These are phyloP conservation scores for Hippophae tibetana DNA, from an alignment of 306 rosid species.

Conservation along the genomic window DNA sequence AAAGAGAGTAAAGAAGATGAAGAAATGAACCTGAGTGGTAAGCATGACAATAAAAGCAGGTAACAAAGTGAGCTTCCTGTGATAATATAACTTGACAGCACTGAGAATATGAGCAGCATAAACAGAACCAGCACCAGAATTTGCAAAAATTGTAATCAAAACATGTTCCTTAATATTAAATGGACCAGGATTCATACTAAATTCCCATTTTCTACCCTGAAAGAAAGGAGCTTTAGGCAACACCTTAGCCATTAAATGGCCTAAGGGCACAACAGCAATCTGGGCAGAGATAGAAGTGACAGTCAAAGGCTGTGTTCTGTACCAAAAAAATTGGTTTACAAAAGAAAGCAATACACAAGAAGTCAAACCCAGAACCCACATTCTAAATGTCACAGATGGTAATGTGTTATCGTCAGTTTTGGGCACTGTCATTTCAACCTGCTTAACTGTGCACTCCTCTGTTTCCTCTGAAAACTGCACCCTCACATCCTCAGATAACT, in stretches of 20 bases:
- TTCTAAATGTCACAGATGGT: slow-evolving; percentile 65
- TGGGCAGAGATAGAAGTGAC: slow-evolving; percentile 61
- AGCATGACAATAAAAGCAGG: slow-evolving; percentile 69
- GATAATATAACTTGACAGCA: slow-evolving; percentile 63
- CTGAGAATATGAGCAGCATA: slow-evolving; percentile 68
- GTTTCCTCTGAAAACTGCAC: slow-evolving; percentile 9
- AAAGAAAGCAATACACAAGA: slow-evolving; percentile 61
- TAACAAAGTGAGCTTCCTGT: slow-evolving; percentile 41
- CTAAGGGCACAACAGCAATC: slow-evolving; percentile 87
- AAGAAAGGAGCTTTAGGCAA: slow-evolving; percentile 44
- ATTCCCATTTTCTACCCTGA: slow-evolving; percentile 39
- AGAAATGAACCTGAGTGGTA: slow-evolving; percentile 66
- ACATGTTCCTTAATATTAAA: slow-evolving; percentile 85
- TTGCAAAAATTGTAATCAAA: slow-evolving; percentile 76
- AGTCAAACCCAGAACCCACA: slow-evolving; percentile 70
- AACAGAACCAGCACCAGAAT: slow-evolving; percentile 61
- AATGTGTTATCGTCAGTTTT: slow-evolving; percentile 64
- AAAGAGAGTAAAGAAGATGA: background rate
- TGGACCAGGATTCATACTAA: slow-evolving; percentile 72
- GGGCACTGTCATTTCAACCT: slow-evolving; percentile 69
- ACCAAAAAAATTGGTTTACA: slow-evolving; percentile 89
- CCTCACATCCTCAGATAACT: background rate
- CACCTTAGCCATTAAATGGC: slow-evolving; percentile 62
- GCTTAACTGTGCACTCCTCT: slow-evolving; percentile 38
- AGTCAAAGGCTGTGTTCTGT: slow-evolving; percentile 61